phyloP scores from a whole-genome alignment of 2,329 filamentous ascomycete species.

The Rhinocladiella mackenziei region DNA sequence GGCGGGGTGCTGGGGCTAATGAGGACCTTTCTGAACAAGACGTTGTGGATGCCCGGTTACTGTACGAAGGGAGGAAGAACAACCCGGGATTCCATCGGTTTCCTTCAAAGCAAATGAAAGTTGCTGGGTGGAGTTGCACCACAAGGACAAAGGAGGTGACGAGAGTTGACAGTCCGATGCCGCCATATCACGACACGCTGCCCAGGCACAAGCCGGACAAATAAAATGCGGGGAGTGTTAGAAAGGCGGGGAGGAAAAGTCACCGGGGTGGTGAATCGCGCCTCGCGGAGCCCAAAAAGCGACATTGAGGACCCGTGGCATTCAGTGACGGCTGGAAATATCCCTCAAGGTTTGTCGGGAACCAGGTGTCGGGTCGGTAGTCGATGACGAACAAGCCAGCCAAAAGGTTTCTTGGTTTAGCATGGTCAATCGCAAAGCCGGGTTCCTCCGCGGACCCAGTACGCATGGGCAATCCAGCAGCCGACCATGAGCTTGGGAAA shows the following conservation, averaged over 20 bases:
- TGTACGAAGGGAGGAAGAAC: too few species aligned
- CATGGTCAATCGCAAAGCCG: neutral
- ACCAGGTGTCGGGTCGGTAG: too few species aligned
- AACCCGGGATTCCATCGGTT: slow-evolving; percentile 10
- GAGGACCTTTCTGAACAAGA: slow-evolving; percentile 18
- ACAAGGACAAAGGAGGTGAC: slow-evolving; percentile 3
- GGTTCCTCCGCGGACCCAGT: neutral
- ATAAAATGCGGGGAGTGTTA: slow-evolving; percentile 18
- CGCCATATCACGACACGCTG: neutral
- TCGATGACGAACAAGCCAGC: neutral
- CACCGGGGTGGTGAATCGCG: slow-evolving; percentile 4
- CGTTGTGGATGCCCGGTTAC: too few species aligned
- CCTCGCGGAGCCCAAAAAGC: neutral
- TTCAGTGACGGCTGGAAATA: too few species aligned
- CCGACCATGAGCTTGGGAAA: neutral
- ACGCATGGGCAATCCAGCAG: too few species aligned
- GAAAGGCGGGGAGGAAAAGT: slow-evolving; percentile 16
- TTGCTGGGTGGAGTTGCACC: slow-evolving; percentile 11
- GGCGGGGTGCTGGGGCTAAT: slow-evolving; percentile 31
- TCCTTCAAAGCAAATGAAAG: slow-evolving; percentile 9
- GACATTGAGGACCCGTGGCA: too few species aligned
- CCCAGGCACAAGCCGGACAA: slow-evolving; percentile 8
- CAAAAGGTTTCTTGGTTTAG: neutral
- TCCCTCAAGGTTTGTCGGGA: too few species aligned
- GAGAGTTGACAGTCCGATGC: slow-evolving; percentile 8